phyloP scores from a whole-genome alignment of 164 flowering plant species.

The Nymphaea colorata region DNA sequence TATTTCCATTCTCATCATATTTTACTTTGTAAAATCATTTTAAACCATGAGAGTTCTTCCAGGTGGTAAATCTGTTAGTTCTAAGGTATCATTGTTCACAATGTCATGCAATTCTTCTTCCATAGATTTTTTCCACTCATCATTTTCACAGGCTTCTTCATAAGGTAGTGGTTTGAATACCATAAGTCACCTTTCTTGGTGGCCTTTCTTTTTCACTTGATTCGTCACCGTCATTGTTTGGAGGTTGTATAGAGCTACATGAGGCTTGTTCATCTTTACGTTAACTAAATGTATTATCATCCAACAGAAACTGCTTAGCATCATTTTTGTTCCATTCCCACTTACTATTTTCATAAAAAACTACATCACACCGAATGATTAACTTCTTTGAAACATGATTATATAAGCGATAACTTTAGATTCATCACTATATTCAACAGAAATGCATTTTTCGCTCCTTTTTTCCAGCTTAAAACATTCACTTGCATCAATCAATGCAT shows the following conservation, averaged over 20 bases:
- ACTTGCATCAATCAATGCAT: not conserved
- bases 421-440: not conserved
- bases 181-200: not conserved
- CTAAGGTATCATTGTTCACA: slow-evolving; percentile 6
- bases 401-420: not conserved
- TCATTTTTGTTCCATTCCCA: not conserved
- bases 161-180: slow-evolving; percentile 1
- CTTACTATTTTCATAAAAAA: not conserved
- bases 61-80: slow-evolving; percentile 1
- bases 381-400: not conserved
- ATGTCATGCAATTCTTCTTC: slow-evolving; percentile 8
- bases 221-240: too few species aligned
- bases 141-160: slow-evolving; percentile 3
- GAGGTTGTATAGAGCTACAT: too few species aligned
- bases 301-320: not conserved
- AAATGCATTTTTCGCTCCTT: not conserved
- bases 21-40: slow-evolving; percentile 10
- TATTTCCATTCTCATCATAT: slow-evolving; percentile 1
- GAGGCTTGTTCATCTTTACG: too few species aligned
- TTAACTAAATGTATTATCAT: not conserved
- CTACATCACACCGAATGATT: not conserved
- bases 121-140: slow-evolving; percentile 8
- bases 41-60: slow-evolving; percentile 5
- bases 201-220: not conserved
- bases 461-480: not conserved